Conservation (phyloP, 345 rosid genomes). For the Limnanthes douglasii region DNA sequence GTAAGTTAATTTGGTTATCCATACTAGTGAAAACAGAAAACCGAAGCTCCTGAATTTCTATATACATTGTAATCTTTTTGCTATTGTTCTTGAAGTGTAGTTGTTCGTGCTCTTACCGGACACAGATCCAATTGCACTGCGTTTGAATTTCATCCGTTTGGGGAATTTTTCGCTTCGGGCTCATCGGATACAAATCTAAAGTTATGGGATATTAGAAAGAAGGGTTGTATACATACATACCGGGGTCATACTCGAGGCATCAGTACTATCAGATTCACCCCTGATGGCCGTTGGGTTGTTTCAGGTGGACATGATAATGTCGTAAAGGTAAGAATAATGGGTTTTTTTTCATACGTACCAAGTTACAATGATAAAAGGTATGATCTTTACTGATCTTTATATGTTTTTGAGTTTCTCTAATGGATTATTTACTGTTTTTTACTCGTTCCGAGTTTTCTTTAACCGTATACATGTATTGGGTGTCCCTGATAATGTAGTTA, state of each 20-base stretch:
- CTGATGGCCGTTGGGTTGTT: constrained; percentile 99
- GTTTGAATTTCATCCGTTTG: constrained; percentile 94
- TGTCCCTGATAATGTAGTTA: no score
- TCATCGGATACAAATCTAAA: constrained; percentile 64
- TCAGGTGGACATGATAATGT: constrained; percentile 91
- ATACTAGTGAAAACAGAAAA: not conserved
- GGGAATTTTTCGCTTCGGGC: constrained; percentile 96
- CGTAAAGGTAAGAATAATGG: constrained; percentile 61
- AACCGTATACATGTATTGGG: no score
- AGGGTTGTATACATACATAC: constrained; percentile 91
- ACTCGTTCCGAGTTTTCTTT: no score
- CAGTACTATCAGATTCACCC: constrained; percentile 66
- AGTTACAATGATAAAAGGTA: no score
- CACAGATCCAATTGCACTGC: constrained; percentile 89
- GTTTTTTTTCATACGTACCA: no score
- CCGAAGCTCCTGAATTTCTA: not conserved
- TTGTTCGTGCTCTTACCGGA: constrained; percentile 94
- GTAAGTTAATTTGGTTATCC: constrained; percentile 6
- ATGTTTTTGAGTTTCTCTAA: no score
- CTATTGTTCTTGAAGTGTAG: constrained; percentile 87
- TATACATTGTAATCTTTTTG: constrained; percentile 14
- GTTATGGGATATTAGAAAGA: constrained; percentile 93
- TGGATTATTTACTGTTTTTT: no score
- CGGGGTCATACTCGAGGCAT: constrained; percentile 81
- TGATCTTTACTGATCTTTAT: no score